Conservation (phyloP, 2,329 filamentous ascomycete species). For the Alternaria triticina region DNA sequence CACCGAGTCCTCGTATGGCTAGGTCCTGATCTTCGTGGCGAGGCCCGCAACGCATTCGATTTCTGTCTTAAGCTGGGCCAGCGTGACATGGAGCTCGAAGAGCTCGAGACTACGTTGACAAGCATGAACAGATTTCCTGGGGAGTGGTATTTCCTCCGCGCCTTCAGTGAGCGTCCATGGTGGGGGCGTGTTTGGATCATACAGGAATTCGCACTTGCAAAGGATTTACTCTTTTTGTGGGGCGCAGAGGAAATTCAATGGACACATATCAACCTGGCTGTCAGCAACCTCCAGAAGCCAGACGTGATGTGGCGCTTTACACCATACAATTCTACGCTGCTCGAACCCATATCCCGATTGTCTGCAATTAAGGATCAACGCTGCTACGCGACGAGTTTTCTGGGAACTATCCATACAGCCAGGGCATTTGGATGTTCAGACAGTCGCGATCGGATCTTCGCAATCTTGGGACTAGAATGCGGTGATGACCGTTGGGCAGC, state of each 20-base stretch:
- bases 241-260: neutral
- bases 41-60: neutral
- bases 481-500: neutral
- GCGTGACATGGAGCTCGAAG: neutral
- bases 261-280: neutral
- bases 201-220: neutral
- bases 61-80: neutral
- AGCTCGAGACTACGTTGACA: neutral
- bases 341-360: neutral
- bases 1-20: neutral
- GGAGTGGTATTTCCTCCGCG: too few relatives aligned
- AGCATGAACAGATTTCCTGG: too few relatives aligned
- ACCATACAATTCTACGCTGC: rapidly evolving
- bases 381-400: neutral
- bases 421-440: neutral
- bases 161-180: neutral
- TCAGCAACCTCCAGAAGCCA: neutral
- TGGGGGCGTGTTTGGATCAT: neutral
- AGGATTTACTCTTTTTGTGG: neutral
- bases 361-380: neutral
- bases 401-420: neutral
- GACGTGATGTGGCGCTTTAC: rapidly evolving
- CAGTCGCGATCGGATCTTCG: neutral
- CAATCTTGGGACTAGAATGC: neutral
- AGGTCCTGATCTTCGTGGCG: neutral